phyloP scores from a whole-genome alignment of 306 rosid genomes.

The Cucurbita pepo region DNA sequence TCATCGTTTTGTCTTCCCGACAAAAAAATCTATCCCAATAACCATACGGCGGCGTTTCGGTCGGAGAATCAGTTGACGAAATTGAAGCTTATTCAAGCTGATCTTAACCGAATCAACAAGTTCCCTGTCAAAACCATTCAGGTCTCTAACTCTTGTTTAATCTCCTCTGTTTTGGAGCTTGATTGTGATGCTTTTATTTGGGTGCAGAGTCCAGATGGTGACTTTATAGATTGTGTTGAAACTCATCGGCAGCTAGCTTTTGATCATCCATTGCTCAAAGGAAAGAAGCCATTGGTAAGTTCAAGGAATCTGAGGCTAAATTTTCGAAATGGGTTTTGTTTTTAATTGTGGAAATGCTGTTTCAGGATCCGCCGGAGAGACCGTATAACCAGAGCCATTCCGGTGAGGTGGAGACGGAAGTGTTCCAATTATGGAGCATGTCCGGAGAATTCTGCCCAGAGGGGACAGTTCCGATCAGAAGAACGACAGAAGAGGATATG shows the following conservation, averaged over 20 bases:
- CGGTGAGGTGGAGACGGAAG: constrained; percentile 18
- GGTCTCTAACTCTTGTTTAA: constrained; percentile 10
- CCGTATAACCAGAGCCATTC: constrained; percentile 26
- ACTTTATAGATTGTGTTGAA: no score
- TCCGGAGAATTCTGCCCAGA: constrained; percentile 66
- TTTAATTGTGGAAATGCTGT: no score
- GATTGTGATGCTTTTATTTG: background rate
- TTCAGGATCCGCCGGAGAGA: constrained; percentile 58
- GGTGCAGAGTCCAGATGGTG: no score
- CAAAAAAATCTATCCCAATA: no score
- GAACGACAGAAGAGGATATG: constrained; percentile 65
- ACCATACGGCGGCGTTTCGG: constrained; percentile 6
- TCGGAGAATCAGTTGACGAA: constrained; percentile 41
- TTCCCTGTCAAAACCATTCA: constrained; percentile 67
- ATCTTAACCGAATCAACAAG: constrained; percentile 59
- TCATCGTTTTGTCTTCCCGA: no score
- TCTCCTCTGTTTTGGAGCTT: constrained; percentile 10
- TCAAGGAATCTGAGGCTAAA: no score
- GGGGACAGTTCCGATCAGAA: constrained; percentile 79
- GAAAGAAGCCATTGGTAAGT: no score
- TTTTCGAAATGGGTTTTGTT: no score
- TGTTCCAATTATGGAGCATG: constrained; percentile 55
- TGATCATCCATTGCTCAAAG: no score
- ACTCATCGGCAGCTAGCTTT: no score
- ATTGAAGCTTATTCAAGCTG: constrained; percentile 30